phyloP scores from a whole-genome alignment of 2,329 filamentous ascomycete species.

The Nannizziopsis arthrosporioides region DNA sequence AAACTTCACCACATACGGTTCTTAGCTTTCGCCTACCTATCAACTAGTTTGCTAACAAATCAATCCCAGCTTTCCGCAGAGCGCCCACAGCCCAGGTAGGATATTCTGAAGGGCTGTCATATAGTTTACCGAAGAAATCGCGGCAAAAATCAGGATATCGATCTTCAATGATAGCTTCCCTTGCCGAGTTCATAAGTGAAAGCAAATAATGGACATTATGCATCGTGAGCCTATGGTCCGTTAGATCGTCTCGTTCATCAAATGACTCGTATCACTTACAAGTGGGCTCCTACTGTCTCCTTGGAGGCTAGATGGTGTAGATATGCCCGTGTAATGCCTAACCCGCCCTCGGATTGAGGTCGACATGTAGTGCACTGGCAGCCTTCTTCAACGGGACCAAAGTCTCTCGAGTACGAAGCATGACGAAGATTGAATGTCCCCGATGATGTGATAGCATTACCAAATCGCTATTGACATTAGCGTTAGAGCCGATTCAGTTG shows the following conservation, averaged over 20 bases:
- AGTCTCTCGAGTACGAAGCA: slow-evolving; percentile 63
- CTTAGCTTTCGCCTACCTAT: background rate
- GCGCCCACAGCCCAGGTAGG: slow-evolving; percentile 79
- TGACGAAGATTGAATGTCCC: slow-evolving; percentile 81
- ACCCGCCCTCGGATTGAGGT: slow-evolving; percentile 51
- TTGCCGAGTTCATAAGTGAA: slow-evolving; percentile 62
- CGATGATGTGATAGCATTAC: slow-evolving; percentile 72
- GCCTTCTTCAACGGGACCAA: slow-evolving; percentile 67
- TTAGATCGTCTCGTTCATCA: background rate
- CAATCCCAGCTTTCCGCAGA: slow-evolving; percentile 65
- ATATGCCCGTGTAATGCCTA: slow-evolving; percentile 78
- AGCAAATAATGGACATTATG: slow-evolving; percentile 94
- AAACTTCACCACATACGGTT: background rate
- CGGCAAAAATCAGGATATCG: slow-evolving; percentile 65
- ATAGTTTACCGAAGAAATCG: slow-evolving; percentile 64
- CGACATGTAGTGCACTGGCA: slow-evolving; percentile 74
- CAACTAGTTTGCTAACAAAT: slow-evolving; percentile 42
- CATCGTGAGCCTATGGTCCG: slow-evolving; percentile 56
- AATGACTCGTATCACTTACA: slow-evolving; percentile 30
- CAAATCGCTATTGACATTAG: slow-evolving; percentile 52
- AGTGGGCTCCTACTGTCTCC: slow-evolving; percentile 80
- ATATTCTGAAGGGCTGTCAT: slow-evolving; percentile 54
- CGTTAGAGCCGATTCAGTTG: background rate
- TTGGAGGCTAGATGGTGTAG: slow-evolving; percentile 86
- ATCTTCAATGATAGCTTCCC: slow-evolving; percentile 71